phyloP scores from a whole-genome alignment of 106 monocot species.

The Cymbidium sinense region DNA sequence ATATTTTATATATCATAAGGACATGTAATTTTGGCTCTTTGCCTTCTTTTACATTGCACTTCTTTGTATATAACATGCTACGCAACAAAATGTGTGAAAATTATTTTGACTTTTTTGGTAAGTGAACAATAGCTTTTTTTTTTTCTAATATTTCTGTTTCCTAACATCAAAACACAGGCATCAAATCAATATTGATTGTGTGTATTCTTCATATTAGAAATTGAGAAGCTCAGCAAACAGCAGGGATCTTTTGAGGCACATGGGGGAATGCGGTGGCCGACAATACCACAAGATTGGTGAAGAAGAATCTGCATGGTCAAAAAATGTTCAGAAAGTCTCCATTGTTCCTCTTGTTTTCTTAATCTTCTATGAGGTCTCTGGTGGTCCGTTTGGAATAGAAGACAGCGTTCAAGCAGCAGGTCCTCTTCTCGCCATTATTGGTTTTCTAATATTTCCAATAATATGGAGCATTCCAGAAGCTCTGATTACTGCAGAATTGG shows the following conservation, averaged over 20 bases:
- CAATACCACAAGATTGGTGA: slow-evolving; percentile 13
- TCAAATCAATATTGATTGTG: background rate
- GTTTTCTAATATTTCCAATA: slow-evolving; percentile 59
- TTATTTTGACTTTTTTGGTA: background rate
- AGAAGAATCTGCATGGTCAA: slow-evolving; percentile 17
- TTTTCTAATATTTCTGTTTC: background rate
- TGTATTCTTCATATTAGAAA: slow-evolving; percentile 26
- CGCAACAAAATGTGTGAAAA: background rate
- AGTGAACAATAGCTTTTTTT: background rate
- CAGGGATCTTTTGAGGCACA: slow-evolving; percentile 7
- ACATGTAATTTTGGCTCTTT: background rate
- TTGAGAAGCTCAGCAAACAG: slow-evolving; percentile 3
- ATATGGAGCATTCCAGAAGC: slow-evolving; percentile 86
- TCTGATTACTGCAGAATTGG: slow-evolving; percentile 62
- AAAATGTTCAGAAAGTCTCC: slow-evolving; percentile 38
- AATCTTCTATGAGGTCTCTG: slow-evolving; percentile 79
- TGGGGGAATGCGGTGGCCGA: slow-evolving; percentile 28
- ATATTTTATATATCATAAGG: background rate
- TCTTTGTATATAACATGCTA: background rate
- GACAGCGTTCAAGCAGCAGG: slow-evolving; percentile 68
- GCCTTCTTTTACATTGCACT: background rate
- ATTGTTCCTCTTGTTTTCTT: slow-evolving; percentile 59
- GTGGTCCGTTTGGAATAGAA: slow-evolving; percentile 67
- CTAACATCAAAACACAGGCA: background rate
- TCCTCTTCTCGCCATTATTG: slow-evolving; percentile 51